Base-by-base conservation (phyloP, 345 rosid genomes). In the Populus nigra region DNA sequence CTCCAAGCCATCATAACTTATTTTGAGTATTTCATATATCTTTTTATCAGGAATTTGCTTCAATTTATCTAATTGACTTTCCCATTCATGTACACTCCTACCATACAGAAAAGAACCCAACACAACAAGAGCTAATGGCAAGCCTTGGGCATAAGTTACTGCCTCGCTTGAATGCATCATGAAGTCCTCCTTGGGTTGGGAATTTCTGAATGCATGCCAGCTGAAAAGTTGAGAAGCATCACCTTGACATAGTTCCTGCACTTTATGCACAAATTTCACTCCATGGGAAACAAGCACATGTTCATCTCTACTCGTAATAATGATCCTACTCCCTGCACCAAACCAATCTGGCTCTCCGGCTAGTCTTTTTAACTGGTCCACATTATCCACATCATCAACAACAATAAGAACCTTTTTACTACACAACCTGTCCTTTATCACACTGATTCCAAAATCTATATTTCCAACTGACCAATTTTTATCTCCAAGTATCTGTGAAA, bases 111-210 rank as follows among this genome's bases (percentile, higher is more conserved):
- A 77, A 43, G 75, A 71, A 38, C 80, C 80, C 70, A 77, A 8
- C 74, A 77, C 80, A 15, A 61, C 80, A 41, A 77, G 80, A 61
- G 75, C 80, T 71, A 77, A 25, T 1, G 80, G 80, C 45, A 77
- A 74, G 5, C 80, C 80, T 0, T 61, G 20, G 5, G 75, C 75
- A 65, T 77, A 77, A 31, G 29, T 71, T 50, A 77, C 47, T 18
- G 62, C 8, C 10, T 22, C 15, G 5, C 1, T 4, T 3, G 75
- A 43, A 12, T 59, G 13, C 31, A 15, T 3, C 53, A 22, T 70
- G 65, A 31, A 27, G 49, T 1, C 53, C 1, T 71, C 75, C 11
- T 69, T 7, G 43, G 75, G 69, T 8, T 70, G 69, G 33, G 41
- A 23, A 7, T 47, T 53, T 39, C 45, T 70, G 50, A 71, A 77